Base-by-base conservation (phyloP, 768 basidiomycete species). In the Trametes cinnabarina region DNA sequence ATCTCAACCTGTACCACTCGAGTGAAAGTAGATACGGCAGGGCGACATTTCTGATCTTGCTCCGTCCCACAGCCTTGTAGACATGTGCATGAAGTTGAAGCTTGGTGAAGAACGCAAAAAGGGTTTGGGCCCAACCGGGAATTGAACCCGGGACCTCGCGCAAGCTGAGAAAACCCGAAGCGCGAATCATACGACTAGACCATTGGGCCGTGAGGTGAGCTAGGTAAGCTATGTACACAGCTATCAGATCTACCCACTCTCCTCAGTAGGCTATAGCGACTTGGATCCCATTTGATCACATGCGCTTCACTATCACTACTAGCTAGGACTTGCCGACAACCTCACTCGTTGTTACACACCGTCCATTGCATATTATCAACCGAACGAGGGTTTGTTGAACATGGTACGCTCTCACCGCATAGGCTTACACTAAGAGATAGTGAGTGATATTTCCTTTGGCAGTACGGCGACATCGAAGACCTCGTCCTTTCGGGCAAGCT, bases 401-500 rank as follows among this genome's bases (percentile, higher is more conserved):
- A 55, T 55, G 54, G 54, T 55, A 47, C 46, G 54, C 37, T 8
- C 11, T 23, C 19, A 15, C 12, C 19, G 46, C 19, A 37, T 19
- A 15, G 19, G 12, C 35, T 55, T 23, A 42, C 3, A 20, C n/a
- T 14, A 6, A 22, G 5, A 5, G 20, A 15, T 35, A 32, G 46
- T 47, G n/a, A 55, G 20, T 40, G 35, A 47, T 47, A 15, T 20
- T 9, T 22, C 6, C 17, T 28, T 43, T 8, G 12, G 25, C 41
- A 65, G 68, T 60, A 68, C 44, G 67, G 65, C 48, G 78, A 86
- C 66, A 79, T 91, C 50, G 89, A 91, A 67, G 81, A 84, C 50
- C 77, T 88, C 28, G 83, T 90, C 43, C 83, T 90, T 40, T 92
- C 91, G 14, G 91, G 91, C 39, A 83, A 84, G 63, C 79, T 92